Base-by-base conservation (phyloP, 208 protist genomes). In the Crithidia acanthocephali region DNA sequence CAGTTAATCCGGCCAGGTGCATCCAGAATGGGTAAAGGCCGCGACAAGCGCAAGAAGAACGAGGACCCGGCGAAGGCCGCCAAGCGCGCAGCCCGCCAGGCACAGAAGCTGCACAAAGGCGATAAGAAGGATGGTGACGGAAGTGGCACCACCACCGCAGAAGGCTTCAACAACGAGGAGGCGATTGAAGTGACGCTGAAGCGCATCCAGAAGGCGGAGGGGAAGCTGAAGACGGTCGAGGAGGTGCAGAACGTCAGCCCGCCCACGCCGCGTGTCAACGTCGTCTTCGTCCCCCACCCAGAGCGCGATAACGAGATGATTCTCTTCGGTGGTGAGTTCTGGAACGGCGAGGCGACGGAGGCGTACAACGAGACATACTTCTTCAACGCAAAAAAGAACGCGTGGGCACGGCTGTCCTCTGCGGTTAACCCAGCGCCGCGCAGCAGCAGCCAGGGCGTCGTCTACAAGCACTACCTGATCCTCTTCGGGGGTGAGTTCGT, bases 401-500 rank as follows among this genome's bases (percentile, higher is more conserved):
- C 59, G 13, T 97, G 93, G 89, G 81, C 86, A 6, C 68, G 72
- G 25, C 72, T 95, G 2, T 85, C 81, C 47, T 79, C 86, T 6
- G 74, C 87, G 2, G 53, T 91, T 9, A 95, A 94, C 47, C 89
- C 92, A 1, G 68, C 85, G 1, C 89, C 92, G 6, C 82, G 92
- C 28, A 95, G 89, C 71, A 96, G 92, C 78, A 88, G 81, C 37
- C 92, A 96, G 68, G 89, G 80, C 6, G 56, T 97, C 16, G 69
- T 87, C 10, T 95, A 97, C 79, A 95, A 96, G 75, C 79, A 95
- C 45, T 95, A 86, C 72, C 22, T 96, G 18, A 74, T 96, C 63
- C 64, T 96, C 16, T 95, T 86, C 61, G 94, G 94, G 60, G 95
- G 95, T 33, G 92, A 98, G 79, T 98, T 97, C 70, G 89, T 95